A percentile compares a stretch with the other conserved stretches of the same genome.
Conservation (phyloP, 1,284 basidiomycete species). For the Somion occarium region DNA sequence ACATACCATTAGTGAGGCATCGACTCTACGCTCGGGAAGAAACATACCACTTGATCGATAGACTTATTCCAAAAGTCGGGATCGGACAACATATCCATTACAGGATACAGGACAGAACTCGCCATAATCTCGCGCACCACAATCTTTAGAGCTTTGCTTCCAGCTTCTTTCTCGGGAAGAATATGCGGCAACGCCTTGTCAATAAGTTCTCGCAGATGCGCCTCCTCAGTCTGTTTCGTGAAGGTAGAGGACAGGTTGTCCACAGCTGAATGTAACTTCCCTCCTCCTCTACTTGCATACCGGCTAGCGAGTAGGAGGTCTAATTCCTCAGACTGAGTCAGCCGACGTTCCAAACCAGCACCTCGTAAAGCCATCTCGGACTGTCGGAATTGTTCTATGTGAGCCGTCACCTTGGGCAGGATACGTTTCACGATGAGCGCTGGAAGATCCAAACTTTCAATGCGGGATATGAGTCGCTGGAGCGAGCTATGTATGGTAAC, state of each 20-base stretch:
- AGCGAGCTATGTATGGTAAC: slow-evolving; percentile 67
- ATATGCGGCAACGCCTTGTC: slow-evolving; percentile 67
- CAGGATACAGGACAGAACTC: slow-evolving; percentile 77
- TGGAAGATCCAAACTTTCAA: slow-evolving; percentile 66
- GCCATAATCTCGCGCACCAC: slow-evolving; percentile 81
- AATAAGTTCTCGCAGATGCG: slow-evolving; percentile 71
- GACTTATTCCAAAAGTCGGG: slow-evolving; percentile 95
- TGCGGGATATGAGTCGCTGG: slow-evolving; percentile 50
- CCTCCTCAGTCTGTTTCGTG: slow-evolving; percentile 86
- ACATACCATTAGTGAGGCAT: slow-evolving; percentile 13
- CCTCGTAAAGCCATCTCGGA: slow-evolving; percentile 83
- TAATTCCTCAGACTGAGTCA: slow-evolving; percentile 83
- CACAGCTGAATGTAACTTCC: slow-evolving; percentile 73
- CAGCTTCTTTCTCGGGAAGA: slow-evolving; percentile 72
- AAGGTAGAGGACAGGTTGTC: slow-evolving; percentile 84
- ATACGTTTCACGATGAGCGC: slow-evolving; percentile 79
- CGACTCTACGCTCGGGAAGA: neutral
- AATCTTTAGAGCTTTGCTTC: slow-evolving; percentile 67
- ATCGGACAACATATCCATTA: slow-evolving; percentile 90
- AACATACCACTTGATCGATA: slow-evolving; percentile 83
- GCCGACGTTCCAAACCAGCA: slow-evolving; percentile 66
- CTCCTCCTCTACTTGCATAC: slow-evolving; percentile 54
- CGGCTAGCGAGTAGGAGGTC: slow-evolving; percentile 79
- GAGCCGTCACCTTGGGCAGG: slow-evolving; percentile 82
- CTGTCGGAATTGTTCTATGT: slow-evolving; percentile 87